A percentile compares a stretch with the other conserved stretches of the same genome.
Evolutionary conservation across 2,329 filamentous ascomycete species (phyloP).

Genomic region (Penicillium palitans): DNA sequence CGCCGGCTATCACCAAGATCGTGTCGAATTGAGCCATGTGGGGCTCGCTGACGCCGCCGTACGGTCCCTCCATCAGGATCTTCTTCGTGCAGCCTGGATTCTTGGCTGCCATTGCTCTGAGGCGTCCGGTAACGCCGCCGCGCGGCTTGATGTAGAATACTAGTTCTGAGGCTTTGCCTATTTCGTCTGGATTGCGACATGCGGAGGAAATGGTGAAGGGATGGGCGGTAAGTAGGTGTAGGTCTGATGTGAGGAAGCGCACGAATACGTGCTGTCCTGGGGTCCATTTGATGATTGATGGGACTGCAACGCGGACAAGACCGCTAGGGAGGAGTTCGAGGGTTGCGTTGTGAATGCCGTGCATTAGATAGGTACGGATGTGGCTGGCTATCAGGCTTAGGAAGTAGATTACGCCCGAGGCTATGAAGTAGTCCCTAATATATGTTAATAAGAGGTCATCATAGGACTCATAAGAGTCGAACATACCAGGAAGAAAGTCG

Average conservation of each 20-base stretch:
- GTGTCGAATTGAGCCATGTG: slow-evolving; percentile 44
- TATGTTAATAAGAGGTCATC: neutral
- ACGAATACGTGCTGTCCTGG: slow-evolving; percentile 58
- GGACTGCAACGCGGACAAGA: slow-evolving; percentile 46
- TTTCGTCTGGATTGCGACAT: slow-evolving; percentile 29
- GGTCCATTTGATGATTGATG: slow-evolving; percentile 48
- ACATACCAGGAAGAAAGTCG: slow-evolving; percentile 53
- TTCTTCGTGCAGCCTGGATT: slow-evolving; percentile 42
- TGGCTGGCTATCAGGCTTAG: slow-evolving; percentile 48
- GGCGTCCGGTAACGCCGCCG: slow-evolving; percentile 50
- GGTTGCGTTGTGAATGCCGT: slow-evolving; percentile 49
- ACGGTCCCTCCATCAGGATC: slow-evolving; percentile 59
- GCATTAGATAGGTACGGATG: slow-evolving; percentile 49
- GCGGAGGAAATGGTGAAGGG: slow-evolving; percentile 58
- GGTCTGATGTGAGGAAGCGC: slow-evolving; percentile 47
- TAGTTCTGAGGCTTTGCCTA: slow-evolving; percentile 39
- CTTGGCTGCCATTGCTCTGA: slow-evolving; percentile 43
- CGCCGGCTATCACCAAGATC: slow-evolving; percentile 55
- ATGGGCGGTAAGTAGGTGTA: slow-evolving; percentile 49
- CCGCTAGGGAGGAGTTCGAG: slow-evolving; percentile 44
- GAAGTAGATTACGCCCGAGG: slow-evolving; percentile 53
- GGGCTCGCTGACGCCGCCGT: slow-evolving; percentile 51
- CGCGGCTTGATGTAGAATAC: slow-evolving; percentile 56
- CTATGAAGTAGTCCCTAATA: slow-evolving; percentile 60
- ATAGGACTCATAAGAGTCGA: neutral